A percentile compares a stretch with the other conserved stretches of the same genome.
Conservation (phyloP, 495 filamentous ascomycete species). For the Rostrohypoxylon terebratum region DNA sequence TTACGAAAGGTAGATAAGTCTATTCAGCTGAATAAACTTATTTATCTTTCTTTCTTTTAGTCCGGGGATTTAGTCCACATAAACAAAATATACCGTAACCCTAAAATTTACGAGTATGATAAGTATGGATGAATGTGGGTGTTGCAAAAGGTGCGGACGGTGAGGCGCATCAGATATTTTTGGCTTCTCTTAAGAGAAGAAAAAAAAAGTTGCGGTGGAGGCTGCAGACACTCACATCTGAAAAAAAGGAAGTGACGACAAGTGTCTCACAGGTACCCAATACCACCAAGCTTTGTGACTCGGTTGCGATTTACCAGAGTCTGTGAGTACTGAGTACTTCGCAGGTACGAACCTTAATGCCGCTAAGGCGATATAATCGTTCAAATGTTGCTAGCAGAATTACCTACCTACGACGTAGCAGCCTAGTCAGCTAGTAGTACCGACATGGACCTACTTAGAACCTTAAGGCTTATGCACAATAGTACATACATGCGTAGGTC, state of each 20-base stretch:
- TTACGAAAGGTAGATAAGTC: conserved; percentile 1
- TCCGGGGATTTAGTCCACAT: conserved; percentile 18
- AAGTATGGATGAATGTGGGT: not conserved
- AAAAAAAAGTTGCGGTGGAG: conserved; percentile 30
- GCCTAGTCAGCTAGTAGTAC: no score
- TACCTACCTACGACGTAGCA: not conserved
- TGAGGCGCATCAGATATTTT: conserved; percentile 25
- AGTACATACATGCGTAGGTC: no score
- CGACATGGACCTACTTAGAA: no score
- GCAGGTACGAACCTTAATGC: not conserved
- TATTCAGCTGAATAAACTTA: not conserved
- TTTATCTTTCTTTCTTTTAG: not conserved
- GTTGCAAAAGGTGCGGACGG: conserved; percentile 9
- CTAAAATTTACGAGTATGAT: not conserved
- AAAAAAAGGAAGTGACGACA: not conserved
- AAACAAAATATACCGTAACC: conserved; percentile 13
- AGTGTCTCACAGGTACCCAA: not conserved
- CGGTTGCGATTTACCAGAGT: conserved; percentile 2
- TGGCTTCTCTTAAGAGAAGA: not conserved
- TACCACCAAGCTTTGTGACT: not conserved
- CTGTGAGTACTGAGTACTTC: not conserved
- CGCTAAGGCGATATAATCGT: not conserved
- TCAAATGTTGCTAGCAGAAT: not conserved
- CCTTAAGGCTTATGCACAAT: no score
- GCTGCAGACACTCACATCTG: conserved; percentile 7